Conservation (phyloP, 2,329 filamentous ascomycete species). For the Sporothrix humicola region DNA sequence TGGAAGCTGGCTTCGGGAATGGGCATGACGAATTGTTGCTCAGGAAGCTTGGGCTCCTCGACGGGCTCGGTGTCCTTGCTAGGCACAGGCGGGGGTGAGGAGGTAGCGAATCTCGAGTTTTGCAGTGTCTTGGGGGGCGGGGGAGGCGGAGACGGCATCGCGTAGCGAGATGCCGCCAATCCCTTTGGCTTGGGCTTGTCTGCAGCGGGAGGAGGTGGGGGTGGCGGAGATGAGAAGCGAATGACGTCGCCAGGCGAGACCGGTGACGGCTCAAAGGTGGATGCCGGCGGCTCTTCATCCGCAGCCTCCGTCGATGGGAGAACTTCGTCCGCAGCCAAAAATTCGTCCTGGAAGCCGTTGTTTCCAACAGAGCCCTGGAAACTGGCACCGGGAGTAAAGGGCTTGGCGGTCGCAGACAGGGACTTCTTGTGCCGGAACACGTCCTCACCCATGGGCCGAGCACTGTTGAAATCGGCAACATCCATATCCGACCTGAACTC, state of each 20-base stretch:
- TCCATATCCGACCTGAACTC: slow-evolving; percentile 61
- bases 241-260: slow-evolving; percentile 8
- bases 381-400: slow-evolving; percentile 63
- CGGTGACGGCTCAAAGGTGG: background rate
- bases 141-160: slow-evolving; percentile 41
- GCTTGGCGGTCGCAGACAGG: slow-evolving; percentile 72
- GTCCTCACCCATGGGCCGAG: slow-evolving; percentile 55
- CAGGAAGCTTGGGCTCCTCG: slow-evolving; percentile 35
- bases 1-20: slow-evolving; percentile 24
- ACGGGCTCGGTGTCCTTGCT: slow-evolving; percentile 41
- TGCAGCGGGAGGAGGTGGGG: slow-evolving; percentile 38
- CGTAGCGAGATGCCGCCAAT: slow-evolving; percentile 57
- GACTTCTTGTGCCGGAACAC: slow-evolving; percentile 59
- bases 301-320: slow-evolving; percentile 33
- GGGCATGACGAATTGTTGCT: slow-evolving; percentile 30
- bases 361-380: slow-evolving; percentile 40
- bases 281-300: slow-evolving; percentile 38
- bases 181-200: slow-evolving; percentile 47
- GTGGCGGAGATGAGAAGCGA: slow-evolving; percentile 38
- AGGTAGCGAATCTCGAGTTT: slow-evolving; percentile 54
- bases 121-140: slow-evolving; percentile 52
- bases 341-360: slow-evolving; percentile 39
- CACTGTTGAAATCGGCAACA: slow-evolving; percentile 57
- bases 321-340: slow-evolving; percentile 1
- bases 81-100: slow-evolving; percentile 45